Base-by-base conservation (phyloP, 345 rosid genomes). In the Microthlaspi erraticum region DNA sequence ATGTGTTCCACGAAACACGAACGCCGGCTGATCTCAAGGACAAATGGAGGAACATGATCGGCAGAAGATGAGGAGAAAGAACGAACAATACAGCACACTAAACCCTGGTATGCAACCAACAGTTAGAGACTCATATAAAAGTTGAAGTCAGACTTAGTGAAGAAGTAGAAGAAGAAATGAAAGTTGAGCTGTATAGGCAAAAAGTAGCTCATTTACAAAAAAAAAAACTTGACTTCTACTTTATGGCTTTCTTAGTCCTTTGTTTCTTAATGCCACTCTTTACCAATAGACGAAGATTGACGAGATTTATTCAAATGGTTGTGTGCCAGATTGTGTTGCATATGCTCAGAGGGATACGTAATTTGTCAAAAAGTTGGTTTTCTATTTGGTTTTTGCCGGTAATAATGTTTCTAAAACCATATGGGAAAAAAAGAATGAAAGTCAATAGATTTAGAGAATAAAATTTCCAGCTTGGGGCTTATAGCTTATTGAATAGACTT, bases 11-110 rank as follows among this genome's bases (percentile, higher is more conserved):
- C 32, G 38, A 60, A 46, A 82, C 81, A 43, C 90, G 97, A 36
- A 78, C 78, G 31, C 89, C 98, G 0, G 12, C 68, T 52, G 97
- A 88, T 78, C 96, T 93, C 34, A 88, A 86, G 77, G 92, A 88
- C 70, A 93, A 90, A 67, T 90, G 96, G 96, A 87, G 84, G 80
- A 81, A 71, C 61, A 76, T 81, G 32, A 36, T 43, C 17, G 64
- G 71, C 71, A 43, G 52, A 67, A 59, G 78, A 66, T 13, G 9
- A 33, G 18, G 41, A 17, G 11, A 33, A 12, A n/a, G 32, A 20
- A 6, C 12, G 38, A 10, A 41, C 59, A 46, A 44, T 26, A 31
- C 52, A 17, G 36, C 10, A 51, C 18, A 39, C 26, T 65, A 32
- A 41, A 12, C 18, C 45, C 12, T 70, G 46, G n/a, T 41, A 52